These are phyloP conservation scores for Pseudotulostoma volvatum DNA, from an alignment of 495 filamentous ascomycete species.

Conservation along the genomic window DNA sequence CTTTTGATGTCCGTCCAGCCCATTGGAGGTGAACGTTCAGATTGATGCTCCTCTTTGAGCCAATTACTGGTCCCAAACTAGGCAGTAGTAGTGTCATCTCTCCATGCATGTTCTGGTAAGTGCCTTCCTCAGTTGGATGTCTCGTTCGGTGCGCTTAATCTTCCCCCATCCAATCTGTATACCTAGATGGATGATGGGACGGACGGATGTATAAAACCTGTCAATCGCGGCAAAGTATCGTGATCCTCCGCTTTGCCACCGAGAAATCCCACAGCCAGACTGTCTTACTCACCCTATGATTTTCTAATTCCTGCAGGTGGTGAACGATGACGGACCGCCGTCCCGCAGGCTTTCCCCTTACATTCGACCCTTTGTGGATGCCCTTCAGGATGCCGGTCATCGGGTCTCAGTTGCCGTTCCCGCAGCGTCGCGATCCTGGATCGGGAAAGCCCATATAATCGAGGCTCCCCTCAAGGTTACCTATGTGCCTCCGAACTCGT, in stretches of 20 bases:
- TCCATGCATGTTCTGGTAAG: conserved; percentile 35
- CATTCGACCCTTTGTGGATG: conserved; percentile 62
- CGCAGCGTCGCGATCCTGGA: conserved; percentile 85
- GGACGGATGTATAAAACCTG: no score
- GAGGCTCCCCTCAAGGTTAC: conserved; percentile 66
- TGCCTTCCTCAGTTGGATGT: no score
- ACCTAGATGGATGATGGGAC: no score
- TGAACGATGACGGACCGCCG: conserved; percentile 93
- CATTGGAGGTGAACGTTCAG: no score
- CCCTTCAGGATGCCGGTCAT: conserved; percentile 65
- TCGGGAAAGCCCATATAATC: conserved; percentile 91
- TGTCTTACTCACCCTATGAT: not conserved
- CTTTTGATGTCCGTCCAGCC: no score
- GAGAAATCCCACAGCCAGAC: no score
- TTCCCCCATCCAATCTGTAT: conserved; percentile 5
- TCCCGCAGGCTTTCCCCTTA: conserved; percentile 78
- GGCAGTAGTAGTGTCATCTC: no score
- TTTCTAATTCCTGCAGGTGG: conserved; percentile 35
- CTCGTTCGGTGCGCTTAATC: conserved; percentile 1
- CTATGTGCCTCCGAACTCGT: conserved; percentile 55
- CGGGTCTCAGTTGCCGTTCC: conserved; percentile 83
- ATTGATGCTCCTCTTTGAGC: no score
- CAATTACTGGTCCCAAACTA: no score
- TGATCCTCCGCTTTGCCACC: no score
- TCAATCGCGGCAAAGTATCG: no score